These are phyloP conservation scores for Xerocomellus chrysenteron DNA, from an alignment of 768 basidiomycete species.

Conservation along the genomic window DNA sequence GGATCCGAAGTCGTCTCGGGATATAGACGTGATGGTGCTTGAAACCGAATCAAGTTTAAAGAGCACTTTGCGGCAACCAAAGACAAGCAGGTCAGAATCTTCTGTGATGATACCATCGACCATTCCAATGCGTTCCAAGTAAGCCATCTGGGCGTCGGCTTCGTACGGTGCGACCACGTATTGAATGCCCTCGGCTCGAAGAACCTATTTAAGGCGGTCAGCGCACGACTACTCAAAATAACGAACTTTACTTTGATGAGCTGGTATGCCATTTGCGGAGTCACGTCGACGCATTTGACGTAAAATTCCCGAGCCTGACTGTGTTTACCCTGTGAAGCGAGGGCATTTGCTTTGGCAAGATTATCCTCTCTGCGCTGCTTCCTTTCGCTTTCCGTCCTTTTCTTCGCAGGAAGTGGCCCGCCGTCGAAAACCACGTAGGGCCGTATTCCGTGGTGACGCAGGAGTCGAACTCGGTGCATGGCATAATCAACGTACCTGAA, in stretches of 20 bases:
- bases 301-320: constrained; percentile 85
- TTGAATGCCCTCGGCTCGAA: constrained; percentile 73
- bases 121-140: constrained; percentile 76
- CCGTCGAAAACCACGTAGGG: constrained; percentile 97
- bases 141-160: constrained; percentile 95
- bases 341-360: constrained; percentile 66
- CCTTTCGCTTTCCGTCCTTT: constrained; percentile 80
- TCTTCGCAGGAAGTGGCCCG: constrained; percentile 92
- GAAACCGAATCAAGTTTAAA: constrained; percentile 83
- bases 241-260: constrained; percentile 76
- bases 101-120: constrained; percentile 95
- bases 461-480: constrained; percentile 86
- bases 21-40: constrained; percentile 64
- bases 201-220: constrained; percentile 54
- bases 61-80: constrained; percentile 91
- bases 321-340: constrained; percentile 76
- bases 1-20: constrained; percentile 64
- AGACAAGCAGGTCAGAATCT: constrained; percentile 96
- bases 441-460: constrained; percentile 79
- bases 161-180: constrained; percentile 98
- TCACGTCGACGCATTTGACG: constrained; percentile 90
- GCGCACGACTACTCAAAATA: background rate
- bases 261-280: constrained; percentile 96
- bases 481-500: constrained; percentile 92
- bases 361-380: constrained; percentile 75